A percentile compares a stretch with the other conserved stretches of the same genome.
Evolutionary conservation across 2,329 filamentous ascomycete species (phyloP).

Genomic region (Penicillium sp.): DNA sequence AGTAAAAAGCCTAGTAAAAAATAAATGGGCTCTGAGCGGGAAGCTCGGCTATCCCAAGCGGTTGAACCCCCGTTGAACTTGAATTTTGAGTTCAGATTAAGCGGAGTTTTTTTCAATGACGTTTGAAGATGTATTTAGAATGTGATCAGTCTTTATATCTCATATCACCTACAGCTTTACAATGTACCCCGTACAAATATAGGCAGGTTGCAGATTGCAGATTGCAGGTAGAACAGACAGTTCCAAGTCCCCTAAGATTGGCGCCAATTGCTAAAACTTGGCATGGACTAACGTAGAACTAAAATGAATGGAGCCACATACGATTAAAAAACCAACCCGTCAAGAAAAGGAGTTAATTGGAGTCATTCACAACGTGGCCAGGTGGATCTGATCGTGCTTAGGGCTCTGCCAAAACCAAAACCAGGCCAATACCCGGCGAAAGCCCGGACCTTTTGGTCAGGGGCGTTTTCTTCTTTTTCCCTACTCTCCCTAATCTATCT

Average conservation of each 20-base stretch:
- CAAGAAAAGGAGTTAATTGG: constrained; percentile 15
- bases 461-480: background rate
- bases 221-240: background rate
- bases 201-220: background rate
- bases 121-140: constrained; percentile 4
- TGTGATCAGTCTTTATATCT: background rate
- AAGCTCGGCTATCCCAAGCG: constrained; percentile 25
- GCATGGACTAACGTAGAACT: constrained; percentile 9
- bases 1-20: background rate
- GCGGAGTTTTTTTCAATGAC: background rate
- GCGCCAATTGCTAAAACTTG: constrained; percentile 12
- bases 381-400: constrained; percentile 31
- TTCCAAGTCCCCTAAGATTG: background rate
- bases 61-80: constrained; percentile 20
- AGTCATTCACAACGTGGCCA: constrained; percentile 31
- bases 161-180: constrained; percentile 1
- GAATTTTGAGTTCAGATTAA: background rate
- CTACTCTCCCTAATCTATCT: background rate
- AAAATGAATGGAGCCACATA: background rate
- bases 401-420: constrained; percentile 23
- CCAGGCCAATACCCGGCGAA: constrained; percentile 8
- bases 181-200: background rate
- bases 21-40: constrained; percentile 14
- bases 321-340: background rate
- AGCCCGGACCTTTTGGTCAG: constrained; percentile 8